Evolutionary conservation across 2,329 filamentous ascomycete genomes (phyloP).

Genomic region (Trichoderma lentiforme): DNA sequence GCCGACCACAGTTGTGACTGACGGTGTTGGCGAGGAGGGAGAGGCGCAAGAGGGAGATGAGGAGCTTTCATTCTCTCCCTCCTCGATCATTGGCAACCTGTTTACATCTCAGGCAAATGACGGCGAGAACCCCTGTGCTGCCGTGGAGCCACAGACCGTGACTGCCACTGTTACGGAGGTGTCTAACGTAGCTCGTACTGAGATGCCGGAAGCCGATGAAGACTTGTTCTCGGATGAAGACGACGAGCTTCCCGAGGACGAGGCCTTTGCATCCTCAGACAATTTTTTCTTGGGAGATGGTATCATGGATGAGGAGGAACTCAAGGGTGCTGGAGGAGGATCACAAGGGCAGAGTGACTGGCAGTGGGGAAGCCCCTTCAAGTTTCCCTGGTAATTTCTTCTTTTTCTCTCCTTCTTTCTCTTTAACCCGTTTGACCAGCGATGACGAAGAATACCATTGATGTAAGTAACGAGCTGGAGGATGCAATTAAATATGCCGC

Average conservation of each 20-base stretch:
- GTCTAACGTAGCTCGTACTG: background rate
- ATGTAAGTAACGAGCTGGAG: slow-evolving; percentile 14
- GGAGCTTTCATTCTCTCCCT: slow-evolving; percentile 2
- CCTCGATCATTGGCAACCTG: background rate
- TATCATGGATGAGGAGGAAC: background rate
- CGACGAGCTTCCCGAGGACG: background rate
- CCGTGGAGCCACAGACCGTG: slow-evolving; percentile 17
- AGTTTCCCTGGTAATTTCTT: background rate
- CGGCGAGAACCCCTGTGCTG: slow-evolving; percentile 12
- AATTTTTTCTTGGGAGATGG: background rate
- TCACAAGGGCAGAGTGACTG: background rate
- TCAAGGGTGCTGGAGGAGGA: slow-evolving; percentile 11
- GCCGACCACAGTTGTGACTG: slow-evolving; percentile 14
- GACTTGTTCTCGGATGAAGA: slow-evolving; percentile 11
- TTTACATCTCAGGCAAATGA: slow-evolving; percentile 7
- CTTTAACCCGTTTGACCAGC: background rate
- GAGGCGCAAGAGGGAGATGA: background rate
- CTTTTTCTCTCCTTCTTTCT: background rate
- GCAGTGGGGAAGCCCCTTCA: slow-evolving; percentile 1
- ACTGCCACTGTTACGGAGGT: slow-evolving; percentile 33
- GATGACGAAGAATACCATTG: slow-evolving; percentile 17
- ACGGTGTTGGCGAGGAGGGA: background rate
- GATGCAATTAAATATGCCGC: background rate
- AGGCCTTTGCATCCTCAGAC: background rate
- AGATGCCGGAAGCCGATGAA: slow-evolving; percentile 27